phyloP scores from a whole-genome alignment of 1,139 yeast species.

The Protomyces gravidus region DNA sequence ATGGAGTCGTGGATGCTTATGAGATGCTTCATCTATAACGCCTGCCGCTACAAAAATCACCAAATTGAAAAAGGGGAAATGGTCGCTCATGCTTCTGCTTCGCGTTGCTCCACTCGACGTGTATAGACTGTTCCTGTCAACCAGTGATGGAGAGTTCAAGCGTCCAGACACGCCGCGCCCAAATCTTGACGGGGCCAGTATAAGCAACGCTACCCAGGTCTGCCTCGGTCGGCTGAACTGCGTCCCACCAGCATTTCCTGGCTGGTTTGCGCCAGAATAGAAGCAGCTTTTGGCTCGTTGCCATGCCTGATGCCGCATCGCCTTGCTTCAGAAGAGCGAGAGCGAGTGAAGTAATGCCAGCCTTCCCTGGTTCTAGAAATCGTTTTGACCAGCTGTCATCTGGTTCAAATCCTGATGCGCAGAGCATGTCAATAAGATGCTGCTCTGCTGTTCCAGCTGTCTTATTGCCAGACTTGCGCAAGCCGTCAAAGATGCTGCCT shows the following conservation, averaged over 20 bases:
- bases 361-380: slow-evolving; percentile 75
- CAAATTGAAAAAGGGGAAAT: neutral
- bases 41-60: neutral
- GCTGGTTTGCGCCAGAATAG: slow-evolving; percentile 98
- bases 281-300: slow-evolving; percentile 66
- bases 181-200: slow-evolving; percentile 54
- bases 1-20: no score
- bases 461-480: slow-evolving; percentile 34
- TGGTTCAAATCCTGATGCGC: slow-evolving; percentile 75
- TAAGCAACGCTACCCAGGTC: slow-evolving; percentile 53
- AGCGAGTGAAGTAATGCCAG: slow-evolving; percentile 80
- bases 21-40: neutral
- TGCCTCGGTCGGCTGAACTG: slow-evolving; percentile 1
- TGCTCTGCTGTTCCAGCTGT: slow-evolving; percentile 79
- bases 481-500: slow-evolving; percentile 68
- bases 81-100: neutral
- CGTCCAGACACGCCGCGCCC: slow-evolving; percentile 80
- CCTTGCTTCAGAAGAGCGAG: slow-evolving; percentile 55
- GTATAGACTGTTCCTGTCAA: neutral
- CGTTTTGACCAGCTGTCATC: slow-evolving; percentile 83
- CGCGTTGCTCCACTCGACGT: no score
- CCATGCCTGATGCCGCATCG: slow-evolving; percentile 34
- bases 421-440: slow-evolving; percentile 89
- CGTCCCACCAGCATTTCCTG: slow-evolving; percentile 97
- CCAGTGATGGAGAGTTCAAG: slow-evolving; percentile 50